Base-by-base conservation (phyloP, 2,329 filamentous ascomycete genomes). In the Shiraia bambusicola region DNA sequence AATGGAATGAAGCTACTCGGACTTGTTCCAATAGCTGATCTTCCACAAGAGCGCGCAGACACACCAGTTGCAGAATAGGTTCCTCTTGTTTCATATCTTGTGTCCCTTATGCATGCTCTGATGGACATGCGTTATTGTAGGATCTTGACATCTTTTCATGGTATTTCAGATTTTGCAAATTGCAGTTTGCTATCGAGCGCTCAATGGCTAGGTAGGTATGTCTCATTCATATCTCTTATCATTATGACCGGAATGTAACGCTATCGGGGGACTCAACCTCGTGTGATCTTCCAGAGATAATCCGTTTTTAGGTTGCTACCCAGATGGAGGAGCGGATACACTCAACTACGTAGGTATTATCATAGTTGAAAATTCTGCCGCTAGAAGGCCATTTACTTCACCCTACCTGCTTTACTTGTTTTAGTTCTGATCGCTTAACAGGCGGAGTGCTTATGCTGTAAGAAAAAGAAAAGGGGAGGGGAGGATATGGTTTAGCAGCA, bases 1-100 rank as follows among this genome's bases (percentile, higher is more conserved):
- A 67, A 61, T 41, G 59, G 58, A 10, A 56, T 67, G 51, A 56
- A 40, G 36, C 26, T 65, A 14, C 54, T 67, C 10, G 62, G 63
- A 2, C 29, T 65, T 13, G 45, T 32, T 2, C 61, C 57, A 0
- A 37, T 58, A 13, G 27, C 42, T 2, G 36, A 48, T 11, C 8
- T 42, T 12, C 36, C 42, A 9, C 46, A 42, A 24, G 50, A 53
- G 24, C 53, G 61, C 30, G 56, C 50, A 6, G 61, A 66, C 32
- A 61, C 61, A 4, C 58, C 59, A 3, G 40, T 65, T 11, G 34
- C 29, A 2, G 27, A 11, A 13, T 41, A 29, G 25, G 16, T 15
- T 14, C 15, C 16, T 35, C 9, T 7, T 26, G 15, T 14, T n/a
- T 26, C 6, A 14, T 11, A 9, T 13, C n/a, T 9, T 27, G 13